phyloP scores from a whole-genome alignment of 2,329 filamentous ascomycete species.

The Cercospora janseana region DNA sequence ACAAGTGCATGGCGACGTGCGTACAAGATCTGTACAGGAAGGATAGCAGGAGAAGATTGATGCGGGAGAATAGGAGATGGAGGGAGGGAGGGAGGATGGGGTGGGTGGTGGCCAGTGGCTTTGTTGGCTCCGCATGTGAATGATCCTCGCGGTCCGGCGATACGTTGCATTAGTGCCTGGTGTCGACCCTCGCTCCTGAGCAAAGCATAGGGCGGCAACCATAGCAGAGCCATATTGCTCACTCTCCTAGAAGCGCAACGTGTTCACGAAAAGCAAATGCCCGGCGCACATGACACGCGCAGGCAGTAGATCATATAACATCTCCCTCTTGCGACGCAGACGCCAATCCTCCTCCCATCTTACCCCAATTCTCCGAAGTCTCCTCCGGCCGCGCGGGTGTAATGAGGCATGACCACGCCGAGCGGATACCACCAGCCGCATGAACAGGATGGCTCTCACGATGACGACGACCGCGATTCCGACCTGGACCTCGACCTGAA shows the following conservation, averaged over 20 bases:
- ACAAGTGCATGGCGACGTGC: no score
- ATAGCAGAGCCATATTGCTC: no score
- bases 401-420: slow-evolving; percentile 49
- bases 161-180: no score
- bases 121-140: slow-evolving; percentile 6
- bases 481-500: slow-evolving; percentile 75
- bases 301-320: neutral
- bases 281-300: neutral
- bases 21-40: no score
- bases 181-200: no score
- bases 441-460: slow-evolving; percentile 62
- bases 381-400: slow-evolving; percentile 17
- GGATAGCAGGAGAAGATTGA: neutral
- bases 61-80: slow-evolving; percentile 1
- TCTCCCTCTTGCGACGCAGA: neutral
- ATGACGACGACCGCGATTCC: slow-evolving; percentile 56
- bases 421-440: slow-evolving; percentile 53
- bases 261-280: neutral
- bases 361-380: neutral
- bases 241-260: neutral
- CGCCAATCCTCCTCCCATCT: neutral
- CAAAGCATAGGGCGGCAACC: no score
- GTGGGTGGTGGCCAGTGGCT: slow-evolving; percentile 4
- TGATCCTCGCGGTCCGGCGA: slow-evolving; percentile 3
- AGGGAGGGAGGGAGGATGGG: neutral